Evolutionary conservation across 441 rosid species (phyloP).

Genomic region (Dalechampia spathulata): DNA sequence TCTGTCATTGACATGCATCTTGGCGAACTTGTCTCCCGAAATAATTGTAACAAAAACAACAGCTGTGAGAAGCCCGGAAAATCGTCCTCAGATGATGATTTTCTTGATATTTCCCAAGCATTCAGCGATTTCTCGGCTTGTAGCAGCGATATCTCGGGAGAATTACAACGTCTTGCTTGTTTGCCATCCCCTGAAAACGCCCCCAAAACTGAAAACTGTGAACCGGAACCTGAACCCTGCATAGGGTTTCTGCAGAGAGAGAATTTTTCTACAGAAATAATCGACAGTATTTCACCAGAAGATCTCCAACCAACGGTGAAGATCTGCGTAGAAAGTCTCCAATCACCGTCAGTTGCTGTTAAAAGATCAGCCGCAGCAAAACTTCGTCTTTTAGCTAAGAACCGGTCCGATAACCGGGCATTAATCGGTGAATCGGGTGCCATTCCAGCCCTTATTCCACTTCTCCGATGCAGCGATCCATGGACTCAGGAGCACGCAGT

Average conservation of each 20-base stretch:
- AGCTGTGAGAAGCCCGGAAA: slow-evolving; percentile 15
- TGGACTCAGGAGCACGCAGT: slow-evolving; percentile 92
- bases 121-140: slow-evolving; percentile 79
- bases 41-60: slow-evolving; percentile 11
- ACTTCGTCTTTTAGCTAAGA: slow-evolving; percentile 76
- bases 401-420: slow-evolving; percentile 70
- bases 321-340: slow-evolving; percentile 75
- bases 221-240: slow-evolving; percentile 66
- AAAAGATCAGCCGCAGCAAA: slow-evolving; percentile 90
- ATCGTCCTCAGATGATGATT: slow-evolving; percentile 38
- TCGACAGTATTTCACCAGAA: slow-evolving; percentile 87
- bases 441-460: slow-evolving; percentile 63
- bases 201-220: slow-evolving; percentile 10
- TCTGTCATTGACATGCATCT: slow-evolving; percentile 82
- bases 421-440: slow-evolving; percentile 92
- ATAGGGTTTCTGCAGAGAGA: slow-evolving; percentile 74
- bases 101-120: slow-evolving; percentile 66
- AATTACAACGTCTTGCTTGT: slow-evolving; percentile 68
- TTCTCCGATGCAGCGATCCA: slow-evolving; percentile 73
- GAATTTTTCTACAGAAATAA: slow-evolving; percentile 79
- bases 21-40: slow-evolving; percentile 58
- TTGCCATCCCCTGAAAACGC: slow-evolving; percentile 43
- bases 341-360: slow-evolving; percentile 53
- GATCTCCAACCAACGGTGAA: slow-evolving; percentile 90
- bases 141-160: slow-evolving; percentile 89